A percentile compares a stretch with the other conserved stretches of the same genome.
Evolutionary conservation across 1,284 basidiomycete species (phyloP).

Genomic region (Vanrija pseudolonga): DNA sequence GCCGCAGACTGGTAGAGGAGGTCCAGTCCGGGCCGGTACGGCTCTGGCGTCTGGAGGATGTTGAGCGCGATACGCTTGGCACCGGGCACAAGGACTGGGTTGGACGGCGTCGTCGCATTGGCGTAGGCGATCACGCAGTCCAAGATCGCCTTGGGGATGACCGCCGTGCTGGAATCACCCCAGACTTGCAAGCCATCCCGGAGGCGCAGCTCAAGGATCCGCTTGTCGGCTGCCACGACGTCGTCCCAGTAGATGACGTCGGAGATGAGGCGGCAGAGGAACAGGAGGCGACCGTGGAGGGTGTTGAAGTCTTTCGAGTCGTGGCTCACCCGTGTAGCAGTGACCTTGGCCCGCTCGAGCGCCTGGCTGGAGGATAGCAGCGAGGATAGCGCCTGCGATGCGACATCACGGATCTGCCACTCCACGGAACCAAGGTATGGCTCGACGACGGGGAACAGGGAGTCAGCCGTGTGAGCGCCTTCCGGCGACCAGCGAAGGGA

Average conservation of each 20-base stretch:
- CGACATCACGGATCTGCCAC: slow-evolving; percentile 42
- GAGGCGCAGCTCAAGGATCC: slow-evolving; percentile 13
- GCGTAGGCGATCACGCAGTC: slow-evolving; percentile 19
- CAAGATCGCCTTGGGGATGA: slow-evolving; percentile 14
- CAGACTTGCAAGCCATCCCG: slow-evolving; percentile 5
- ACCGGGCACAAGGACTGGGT: neutral
- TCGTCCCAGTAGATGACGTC: slow-evolving; percentile 29
- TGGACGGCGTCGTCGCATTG: neutral
- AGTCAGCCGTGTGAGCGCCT: slow-evolving; percentile 21
- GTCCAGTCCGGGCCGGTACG: slow-evolving; percentile 5
- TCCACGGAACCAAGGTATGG: slow-evolving; percentile 30
- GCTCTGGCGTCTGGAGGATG: slow-evolving; percentile 5
- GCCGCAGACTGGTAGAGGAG: slow-evolving; percentile 14
- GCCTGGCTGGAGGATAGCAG: slow-evolving; percentile 26
- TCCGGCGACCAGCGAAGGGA: slow-evolving; percentile 34
- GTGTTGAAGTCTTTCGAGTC: slow-evolving; percentile 21
- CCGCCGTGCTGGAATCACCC: slow-evolving; percentile 1
- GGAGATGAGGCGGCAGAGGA: slow-evolving; percentile 26
- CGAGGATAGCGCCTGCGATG: slow-evolving; percentile 43
- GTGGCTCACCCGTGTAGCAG: slow-evolving; percentile 6
- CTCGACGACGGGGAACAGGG: slow-evolving; percentile 20
- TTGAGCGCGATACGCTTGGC: neutral
- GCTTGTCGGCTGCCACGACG: neutral
- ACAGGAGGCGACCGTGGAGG: slow-evolving; percentile 33
- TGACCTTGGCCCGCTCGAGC: slow-evolving; percentile 17